Base-by-base conservation (phyloP, 2,329 filamentous ascomycete species). In the Setomelanomma holmii region DNA sequence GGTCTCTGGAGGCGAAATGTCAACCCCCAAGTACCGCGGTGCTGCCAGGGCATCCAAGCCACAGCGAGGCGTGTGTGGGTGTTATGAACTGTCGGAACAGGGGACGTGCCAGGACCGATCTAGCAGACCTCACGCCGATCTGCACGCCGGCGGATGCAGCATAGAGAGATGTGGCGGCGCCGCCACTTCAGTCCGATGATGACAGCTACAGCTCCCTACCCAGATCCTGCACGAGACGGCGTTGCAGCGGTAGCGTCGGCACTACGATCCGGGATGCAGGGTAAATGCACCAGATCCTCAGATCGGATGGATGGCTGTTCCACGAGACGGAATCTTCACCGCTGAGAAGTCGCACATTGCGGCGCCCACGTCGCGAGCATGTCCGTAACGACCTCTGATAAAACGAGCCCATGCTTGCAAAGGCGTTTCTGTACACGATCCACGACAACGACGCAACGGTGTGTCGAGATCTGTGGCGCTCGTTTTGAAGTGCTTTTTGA, bases 171-270 rank as follows among this genome's bases (percentile, higher is more conserved):
- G 67, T 71, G 55, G 61, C 59, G 60, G 58, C 55, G 56, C 53
- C 53, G 43, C 38, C 34, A 27, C 58, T 45, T 36, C 52, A 54
- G 43, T 45, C 51, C 56, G 65, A 64, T 63, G 60, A 58, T 68
- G 64, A 64, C 64, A 63, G 56, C 56, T 60, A 51, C n/a, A n/a
- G n/a, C n/a, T n/a, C 62, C 47, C 51, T 60, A 55, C 43, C 57
- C 58, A 72, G 61, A 69, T 69, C 63, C 63, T 69, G 64, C 64
- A 66, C 51, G 49, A 60, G 58, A 60, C 63, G 58, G 63, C 59
- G 63, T 46, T 55, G 60, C 62, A 64, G 59, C 52, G 41, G 55
- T 64, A 60, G 62, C 59, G 56, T 57, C 65, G 66, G 65, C 62
- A 66, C 53, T 60, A 55, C 27, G 56, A 60, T 61, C 60, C 58